Evolutionary conservation across 192 early-diverging fungal species (phyloP).

Genomic region (Coemansia sp.): DNA sequence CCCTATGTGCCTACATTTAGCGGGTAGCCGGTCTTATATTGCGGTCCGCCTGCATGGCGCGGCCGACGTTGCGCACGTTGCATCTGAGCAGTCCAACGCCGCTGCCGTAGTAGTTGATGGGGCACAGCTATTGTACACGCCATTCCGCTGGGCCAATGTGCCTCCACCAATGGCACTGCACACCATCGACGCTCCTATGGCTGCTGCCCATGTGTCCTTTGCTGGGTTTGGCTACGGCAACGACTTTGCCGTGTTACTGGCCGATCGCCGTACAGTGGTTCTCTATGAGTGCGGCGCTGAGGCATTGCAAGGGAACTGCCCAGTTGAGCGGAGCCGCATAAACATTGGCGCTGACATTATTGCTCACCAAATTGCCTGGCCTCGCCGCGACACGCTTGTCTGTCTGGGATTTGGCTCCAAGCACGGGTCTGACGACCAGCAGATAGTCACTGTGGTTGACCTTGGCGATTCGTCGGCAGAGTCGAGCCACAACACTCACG

Average conservation of each 20-base stretch:
- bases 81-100: constrained; percentile 21
- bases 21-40: constrained; percentile 27
- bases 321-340: background rate
- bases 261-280: constrained; percentile 48
- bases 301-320: constrained; percentile 20
- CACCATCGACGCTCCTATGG: constrained; percentile 2
- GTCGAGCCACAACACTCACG: background rate
- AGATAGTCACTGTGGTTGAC: constrained; percentile 44
- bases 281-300: constrained; percentile 18
- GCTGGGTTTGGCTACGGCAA: constrained; percentile 59
- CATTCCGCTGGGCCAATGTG: constrained; percentile 69
- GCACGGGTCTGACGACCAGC: constrained; percentile 13
- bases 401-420: constrained; percentile 48
- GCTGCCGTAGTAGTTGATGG: constrained; percentile 81
- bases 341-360: background rate
- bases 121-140: constrained; percentile 39
- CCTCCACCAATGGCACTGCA: constrained; percentile 89
- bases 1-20: constrained; percentile 61
- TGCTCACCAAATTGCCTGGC: constrained; percentile 71
- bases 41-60: constrained; percentile 14
- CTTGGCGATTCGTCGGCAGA: constrained; percentile 24
- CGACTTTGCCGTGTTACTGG: constrained; percentile 68
- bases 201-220: constrained; percentile 63
- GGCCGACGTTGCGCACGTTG: constrained; percentile 17
- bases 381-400: constrained; percentile 51